A percentile compares a stretch with the other conserved stretches of the same genome.
These are phyloP conservation scores for Calcarisporium arbuscula DNA, from an alignment of 2,329 filamentous ascomycete genomes.

Conservation along the genomic window DNA sequence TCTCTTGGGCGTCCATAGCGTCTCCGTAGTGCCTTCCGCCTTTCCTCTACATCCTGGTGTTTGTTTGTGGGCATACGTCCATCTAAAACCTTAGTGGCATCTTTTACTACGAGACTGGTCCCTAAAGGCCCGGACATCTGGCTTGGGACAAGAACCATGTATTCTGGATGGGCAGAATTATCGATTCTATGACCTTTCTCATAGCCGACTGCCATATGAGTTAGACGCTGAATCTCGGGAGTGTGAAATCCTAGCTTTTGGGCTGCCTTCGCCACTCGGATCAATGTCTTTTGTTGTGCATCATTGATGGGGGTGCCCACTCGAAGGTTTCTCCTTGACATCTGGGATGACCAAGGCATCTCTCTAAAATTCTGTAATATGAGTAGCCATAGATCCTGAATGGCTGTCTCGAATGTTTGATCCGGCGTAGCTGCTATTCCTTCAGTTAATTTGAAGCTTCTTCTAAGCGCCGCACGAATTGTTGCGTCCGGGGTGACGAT, in stretches of 20 bases:
- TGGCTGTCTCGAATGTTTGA: not conserved
- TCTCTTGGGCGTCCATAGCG: not conserved
- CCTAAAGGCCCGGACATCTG: not conserved
- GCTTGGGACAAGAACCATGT: not conserved
- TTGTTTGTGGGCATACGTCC: no score
- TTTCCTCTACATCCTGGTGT: not conserved
- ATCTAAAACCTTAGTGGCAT: no score
- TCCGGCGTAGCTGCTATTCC: not conserved
- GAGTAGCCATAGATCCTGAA: not conserved
- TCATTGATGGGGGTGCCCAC: not conserved
- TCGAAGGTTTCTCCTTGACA: not conserved
- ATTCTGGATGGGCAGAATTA: no score
- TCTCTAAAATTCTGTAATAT: not conserved
- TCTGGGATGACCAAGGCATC: not conserved
- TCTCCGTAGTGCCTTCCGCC: not conserved
- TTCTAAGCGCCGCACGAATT: not conserved
- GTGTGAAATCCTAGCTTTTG: not conserved
- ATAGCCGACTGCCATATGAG: not conserved
- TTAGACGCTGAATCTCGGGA: not conserved
- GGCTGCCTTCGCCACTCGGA: not conserved
- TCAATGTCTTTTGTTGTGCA: not conserved
- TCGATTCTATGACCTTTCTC: not conserved
- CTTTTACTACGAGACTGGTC: not conserved
- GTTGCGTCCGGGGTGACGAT: not conserved
- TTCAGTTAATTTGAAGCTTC: not conserved